phyloP scores from a whole-genome alignment of 1,284 basidiomycete species.

The Ceratobasidium sp. region DNA sequence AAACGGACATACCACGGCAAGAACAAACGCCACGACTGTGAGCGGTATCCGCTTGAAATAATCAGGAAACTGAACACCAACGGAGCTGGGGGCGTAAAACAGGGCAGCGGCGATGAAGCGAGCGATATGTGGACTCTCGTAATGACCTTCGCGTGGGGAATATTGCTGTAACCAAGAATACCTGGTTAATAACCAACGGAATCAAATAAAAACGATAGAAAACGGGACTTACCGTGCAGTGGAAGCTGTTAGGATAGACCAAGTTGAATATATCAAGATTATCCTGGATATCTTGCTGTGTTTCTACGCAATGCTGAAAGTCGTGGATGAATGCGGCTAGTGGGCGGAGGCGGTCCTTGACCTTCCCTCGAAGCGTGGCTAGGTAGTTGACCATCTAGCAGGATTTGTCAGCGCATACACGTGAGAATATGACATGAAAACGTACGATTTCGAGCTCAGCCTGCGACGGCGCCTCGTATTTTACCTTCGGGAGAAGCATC shows the following conservation, averaged over 20 bases:
- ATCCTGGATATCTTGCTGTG: background rate
- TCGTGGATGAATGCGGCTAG: background rate
- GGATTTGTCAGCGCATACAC: background rate
- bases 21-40: background rate
- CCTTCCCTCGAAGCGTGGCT: conserved; percentile 5
- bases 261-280: conserved; percentile 7
- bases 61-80: conserved; percentile 9
- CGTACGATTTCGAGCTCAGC: background rate
- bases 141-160: background rate
- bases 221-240: conserved; percentile 14
- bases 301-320: background rate
- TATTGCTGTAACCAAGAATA: too few species aligned
- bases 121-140: background rate
- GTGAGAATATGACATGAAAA: too few species aligned
- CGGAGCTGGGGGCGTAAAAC: background rate
- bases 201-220: too few species aligned
- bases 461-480: background rate
- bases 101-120: conserved; percentile 9
- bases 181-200: too few species aligned
- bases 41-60: conserved; percentile 25
- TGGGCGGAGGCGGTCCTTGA: background rate
- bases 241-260: conserved; percentile 6
- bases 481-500: background rate
- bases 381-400: conserved; percentile 28
- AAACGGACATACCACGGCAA: conserved; percentile 28